Conservation (phyloP, 305 asterid genomes). For the Plantago coronopus region DNA sequence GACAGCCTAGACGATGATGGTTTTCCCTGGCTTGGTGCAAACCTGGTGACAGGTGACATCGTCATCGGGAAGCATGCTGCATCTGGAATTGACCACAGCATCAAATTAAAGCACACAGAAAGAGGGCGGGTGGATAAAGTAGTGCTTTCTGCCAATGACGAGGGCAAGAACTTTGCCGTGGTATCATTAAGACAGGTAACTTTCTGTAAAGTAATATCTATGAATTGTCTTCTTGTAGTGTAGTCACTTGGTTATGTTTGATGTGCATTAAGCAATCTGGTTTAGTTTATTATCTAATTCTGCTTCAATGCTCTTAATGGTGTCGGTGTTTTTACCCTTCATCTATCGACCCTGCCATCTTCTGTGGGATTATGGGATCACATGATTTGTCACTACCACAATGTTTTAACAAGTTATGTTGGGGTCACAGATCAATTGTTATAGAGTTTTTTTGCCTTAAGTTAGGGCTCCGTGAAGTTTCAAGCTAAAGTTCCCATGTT, state of each 20-base stretch:
- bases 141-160: slow-evolving; percentile 76
- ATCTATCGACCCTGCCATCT: not conserved
- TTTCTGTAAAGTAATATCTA: slow-evolving; percentile 2
- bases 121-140: slow-evolving; percentile 94
- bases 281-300: not conserved
- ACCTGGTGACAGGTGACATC: slow-evolving; percentile 79
- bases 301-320: not conserved
- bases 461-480: not conserved
- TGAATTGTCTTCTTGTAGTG: slow-evolving; percentile 12
- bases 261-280: not conserved
- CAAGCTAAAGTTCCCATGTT: not conserved
- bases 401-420: not conserved
- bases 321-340: not conserved
- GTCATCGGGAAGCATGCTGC: slow-evolving; percentile 82
- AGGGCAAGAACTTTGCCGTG: slow-evolving; percentile 75
- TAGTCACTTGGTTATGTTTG: slow-evolving; percentile 10
- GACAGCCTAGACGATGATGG: slow-evolving; percentile 96
- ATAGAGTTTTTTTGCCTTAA: not conserved
- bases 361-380: not conserved
- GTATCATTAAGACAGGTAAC: slow-evolving; percentile 89
- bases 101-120: slow-evolving; percentile 91
- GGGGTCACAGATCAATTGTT: not conserved
- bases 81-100: slow-evolving; percentile 78
- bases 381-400: not conserved
- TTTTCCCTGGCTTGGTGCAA: slow-evolving; percentile 84